Evolutionary conservation across 768 basidiomycete species (phyloP), one percentile per base, ranked within the genome.

Genomic region (Lactifluus subvellereus): DNA sequence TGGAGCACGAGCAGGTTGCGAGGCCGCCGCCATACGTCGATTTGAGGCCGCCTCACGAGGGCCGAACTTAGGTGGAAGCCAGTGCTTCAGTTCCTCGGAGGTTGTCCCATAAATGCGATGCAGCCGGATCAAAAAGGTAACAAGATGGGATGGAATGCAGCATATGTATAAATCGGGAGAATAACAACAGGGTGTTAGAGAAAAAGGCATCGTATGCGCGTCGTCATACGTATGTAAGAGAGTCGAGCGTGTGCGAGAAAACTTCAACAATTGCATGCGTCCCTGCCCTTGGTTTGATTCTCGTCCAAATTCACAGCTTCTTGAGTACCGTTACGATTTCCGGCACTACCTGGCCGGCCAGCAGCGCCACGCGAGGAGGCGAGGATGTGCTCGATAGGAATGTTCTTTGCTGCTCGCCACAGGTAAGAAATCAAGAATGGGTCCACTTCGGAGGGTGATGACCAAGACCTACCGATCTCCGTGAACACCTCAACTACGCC

Each of bases 401-500:
- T 87, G 71, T 88, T 88, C 81, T 88, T 89, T 73, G 88, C 88
- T 89, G 6, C 5, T 50, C 18, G 20, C 14, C 22, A 43, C 33
- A 55, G 14, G 40, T 30, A 55, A 55, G 30, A 11, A 33, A 61
- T 4, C 18, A 54, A 40, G 5, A 33, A 30, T 35, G 53, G 32
- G 6, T 51, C 58, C 42, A 59, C n/a, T 27, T 42, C 22, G 32
- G 43, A 43, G 38, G 30, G 52, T n/a, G 10, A 20, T 22, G 33
- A 38, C 11, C 33, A 32, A 16, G 14, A 74, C 84, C 60, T 57
- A 98, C 95, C 96, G 71, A 99, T 98, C 76, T 98, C 95, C 11
- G 95, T 98, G 74, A 99, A 99, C 35, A 98, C 85, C 71, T 98
- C 97, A 30, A 94, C 89, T 59, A 98, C 84, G 43, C 94, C 94